phyloP scores from a whole-genome alignment of 2,329 filamentous ascomycete genomes.

The Bipolaris oryzae region DNA sequence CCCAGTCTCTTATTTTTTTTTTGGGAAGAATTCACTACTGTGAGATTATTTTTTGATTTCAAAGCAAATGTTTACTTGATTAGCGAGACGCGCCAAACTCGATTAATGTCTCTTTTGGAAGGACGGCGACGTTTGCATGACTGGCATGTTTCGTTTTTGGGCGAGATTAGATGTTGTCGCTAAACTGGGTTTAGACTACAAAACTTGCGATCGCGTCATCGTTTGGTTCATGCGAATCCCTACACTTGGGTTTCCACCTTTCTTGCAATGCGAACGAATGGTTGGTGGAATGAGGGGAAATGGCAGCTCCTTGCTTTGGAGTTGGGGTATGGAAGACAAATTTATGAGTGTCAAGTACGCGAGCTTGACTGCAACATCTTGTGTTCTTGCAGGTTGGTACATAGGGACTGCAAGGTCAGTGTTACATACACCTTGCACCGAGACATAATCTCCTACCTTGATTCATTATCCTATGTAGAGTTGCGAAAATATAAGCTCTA shows the following conservation, averaged over 20 bases:
- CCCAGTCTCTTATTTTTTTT: neutral
- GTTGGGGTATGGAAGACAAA: too few species aligned
- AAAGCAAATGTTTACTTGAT: neutral
- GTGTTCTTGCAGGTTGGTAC: too few species aligned
- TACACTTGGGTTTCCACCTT: neutral
- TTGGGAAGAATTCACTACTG: neutral
- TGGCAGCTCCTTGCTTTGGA: too few species aligned
- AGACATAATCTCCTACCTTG: too few species aligned
- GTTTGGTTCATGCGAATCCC: neutral
- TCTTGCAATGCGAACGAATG: neutral
- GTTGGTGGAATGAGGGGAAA: too few species aligned
- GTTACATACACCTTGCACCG: too few species aligned
- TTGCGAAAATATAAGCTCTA: too few species aligned
- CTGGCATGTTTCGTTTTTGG: neutral
- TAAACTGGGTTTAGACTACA: constrained; percentile 11
- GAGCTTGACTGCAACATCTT: too few species aligned
- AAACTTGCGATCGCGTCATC: constrained; percentile 17
- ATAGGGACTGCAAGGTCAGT: too few species aligned
- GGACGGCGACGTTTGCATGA: neutral
- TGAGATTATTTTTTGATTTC: neutral
- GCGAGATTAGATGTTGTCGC: neutral
- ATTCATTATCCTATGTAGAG: too few species aligned
- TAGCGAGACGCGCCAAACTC: neutral
- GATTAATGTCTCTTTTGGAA: neutral
- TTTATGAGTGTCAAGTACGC: too few species aligned